Evolutionary conservation across 2,329 filamentous ascomycete genomes (phyloP).

Genomic region (Juglanconis sp.): DNA sequence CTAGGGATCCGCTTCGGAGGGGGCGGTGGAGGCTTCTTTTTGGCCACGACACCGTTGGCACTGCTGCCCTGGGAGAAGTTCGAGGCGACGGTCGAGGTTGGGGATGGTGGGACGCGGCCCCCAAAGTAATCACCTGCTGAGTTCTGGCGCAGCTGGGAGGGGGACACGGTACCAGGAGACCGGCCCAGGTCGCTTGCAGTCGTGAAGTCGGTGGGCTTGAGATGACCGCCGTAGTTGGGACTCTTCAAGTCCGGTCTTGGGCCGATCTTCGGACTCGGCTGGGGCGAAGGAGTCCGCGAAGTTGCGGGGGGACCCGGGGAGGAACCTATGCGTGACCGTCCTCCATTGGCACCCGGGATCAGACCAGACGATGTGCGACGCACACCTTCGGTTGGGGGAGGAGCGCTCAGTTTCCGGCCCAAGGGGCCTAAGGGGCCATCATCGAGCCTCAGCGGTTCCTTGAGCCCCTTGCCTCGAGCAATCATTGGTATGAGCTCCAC

Average conservation of each 20-base stretch:
- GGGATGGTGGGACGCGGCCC: slow-evolving; percentile 20
- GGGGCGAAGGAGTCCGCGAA: slow-evolving; percentile 22
- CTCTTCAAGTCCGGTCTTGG: slow-evolving; percentile 27
- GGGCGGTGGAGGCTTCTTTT: slow-evolving; percentile 74
- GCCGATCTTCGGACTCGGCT: slow-evolving; percentile 27
- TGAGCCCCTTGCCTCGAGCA: slow-evolving; percentile 63
- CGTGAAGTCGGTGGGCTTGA: slow-evolving; percentile 43
- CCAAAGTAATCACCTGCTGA: slow-evolving; percentile 33
- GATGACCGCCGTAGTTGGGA: slow-evolving; percentile 27
- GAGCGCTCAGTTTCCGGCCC: slow-evolving; percentile 21
- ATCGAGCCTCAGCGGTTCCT: slow-evolving; percentile 41
- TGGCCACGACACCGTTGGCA: slow-evolving; percentile 46
- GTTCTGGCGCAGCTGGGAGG: slow-evolving; percentile 16
- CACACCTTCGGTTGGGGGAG: slow-evolving; percentile 27
- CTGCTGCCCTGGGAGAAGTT: slow-evolving; percentile 21
- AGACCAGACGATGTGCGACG: slow-evolving; percentile 41
- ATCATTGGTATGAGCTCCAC: slow-evolving; percentile 64
- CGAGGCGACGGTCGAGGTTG: slow-evolving; percentile 26
- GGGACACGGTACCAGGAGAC: slow-evolving; percentile 22
- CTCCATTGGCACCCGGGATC: slow-evolving; percentile 31
- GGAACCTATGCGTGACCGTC: slow-evolving; percentile 36
- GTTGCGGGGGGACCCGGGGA: slow-evolving; percentile 19
- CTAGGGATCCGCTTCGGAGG: slow-evolving; percentile 56
- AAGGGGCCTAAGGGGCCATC: slow-evolving; percentile 26
- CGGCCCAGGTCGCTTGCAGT: slow-evolving; percentile 40